Evolutionary conservation across 2,329 filamentous ascomycete species (phyloP), one percentile per base, ranked within the genome.

Genomic region (Botrytis fabae): DNA sequence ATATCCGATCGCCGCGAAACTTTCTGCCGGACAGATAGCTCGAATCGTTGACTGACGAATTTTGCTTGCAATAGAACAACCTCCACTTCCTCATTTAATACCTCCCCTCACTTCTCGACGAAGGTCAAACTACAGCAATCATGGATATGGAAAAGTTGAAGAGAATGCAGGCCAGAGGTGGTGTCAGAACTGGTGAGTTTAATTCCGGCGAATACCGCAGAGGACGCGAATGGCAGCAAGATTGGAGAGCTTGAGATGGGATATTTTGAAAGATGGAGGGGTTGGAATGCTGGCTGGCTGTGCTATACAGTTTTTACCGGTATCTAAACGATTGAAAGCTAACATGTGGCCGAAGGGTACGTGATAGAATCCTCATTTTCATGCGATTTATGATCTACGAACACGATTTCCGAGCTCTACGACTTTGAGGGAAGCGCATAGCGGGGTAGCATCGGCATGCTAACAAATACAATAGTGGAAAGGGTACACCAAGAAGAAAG

Each of bases 401-500:
- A 35, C 25, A 32, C 71, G 12, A 57, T n/a, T n/a, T 51, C 51
- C 25, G 62, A 69, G 5, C 35, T 51, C n/a, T 32, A 46, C 28
- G n/a, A 61, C n/a, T 61, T 40, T 38, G 18, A 42, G 32, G 38
- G 28, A 38, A 69, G 69, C 57, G 71, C 71, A 73, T 69, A 70
- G 71, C 63, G 71, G 71, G 60, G 69, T 68, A 71, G 62, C 59
- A 71, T 62, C 64, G n/a, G 70, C 44, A 70, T 77, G 78, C 79
- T 80, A 75, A 80, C 77, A 75, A 28, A 71, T 72, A 61, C 65
- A 75, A 78, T 71, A 81, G 95, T 87, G 96, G 96, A 88, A 99
- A 99, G 90, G 96, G 96, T 81, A 98, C 96, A 80, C 96, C 96
- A 83, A 90, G 96, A 88, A 91, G 96, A 88, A 97, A 97, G 90